Evolutionary conservation across 1,139 yeast species (phyloP).

Genomic region (Pichia sp.): DNA sequence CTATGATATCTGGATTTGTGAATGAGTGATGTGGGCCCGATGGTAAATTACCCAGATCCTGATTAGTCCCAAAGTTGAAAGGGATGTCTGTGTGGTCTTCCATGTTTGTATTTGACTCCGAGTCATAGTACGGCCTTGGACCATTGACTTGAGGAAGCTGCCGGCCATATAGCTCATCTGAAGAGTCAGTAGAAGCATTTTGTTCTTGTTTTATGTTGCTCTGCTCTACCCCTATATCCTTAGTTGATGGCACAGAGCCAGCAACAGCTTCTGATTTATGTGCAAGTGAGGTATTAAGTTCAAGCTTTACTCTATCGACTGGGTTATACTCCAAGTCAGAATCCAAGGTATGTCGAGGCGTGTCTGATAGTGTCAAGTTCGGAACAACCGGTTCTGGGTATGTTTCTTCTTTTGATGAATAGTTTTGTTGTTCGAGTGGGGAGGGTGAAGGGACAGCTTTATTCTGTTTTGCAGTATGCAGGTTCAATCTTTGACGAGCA

Average conservation of each 20-base stretch:
- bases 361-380: neutral
- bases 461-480: neutral
- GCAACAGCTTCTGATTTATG: neutral
- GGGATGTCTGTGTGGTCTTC: neutral
- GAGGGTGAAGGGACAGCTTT: neutral
- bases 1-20: neutral
- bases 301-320: neutral
- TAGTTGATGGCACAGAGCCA: neutral
- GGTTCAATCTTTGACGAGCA: slow-evolving; percentile 9
- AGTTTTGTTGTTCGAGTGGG: neutral
- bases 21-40: neutral
- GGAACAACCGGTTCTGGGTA: slow-evolving; percentile 5
- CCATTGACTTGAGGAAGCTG: slow-evolving; percentile 11
- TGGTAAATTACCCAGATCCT: neutral
- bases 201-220: neutral
- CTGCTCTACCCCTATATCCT: neutral
- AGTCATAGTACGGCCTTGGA: slow-evolving; percentile 9
- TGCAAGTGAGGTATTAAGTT: neutral
- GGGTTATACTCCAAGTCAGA: neutral
- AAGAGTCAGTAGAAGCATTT: neutral
- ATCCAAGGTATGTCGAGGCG: neutral
- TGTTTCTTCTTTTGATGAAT: neutral
- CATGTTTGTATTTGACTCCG: slow-evolving; percentile 3
- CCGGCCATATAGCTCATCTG: neutral
- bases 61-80: neutral